These are phyloP conservation scores for Talaromyces ruber DNA, from an alignment of 495 filamentous ascomycete species.

Conservation along the genomic window DNA sequence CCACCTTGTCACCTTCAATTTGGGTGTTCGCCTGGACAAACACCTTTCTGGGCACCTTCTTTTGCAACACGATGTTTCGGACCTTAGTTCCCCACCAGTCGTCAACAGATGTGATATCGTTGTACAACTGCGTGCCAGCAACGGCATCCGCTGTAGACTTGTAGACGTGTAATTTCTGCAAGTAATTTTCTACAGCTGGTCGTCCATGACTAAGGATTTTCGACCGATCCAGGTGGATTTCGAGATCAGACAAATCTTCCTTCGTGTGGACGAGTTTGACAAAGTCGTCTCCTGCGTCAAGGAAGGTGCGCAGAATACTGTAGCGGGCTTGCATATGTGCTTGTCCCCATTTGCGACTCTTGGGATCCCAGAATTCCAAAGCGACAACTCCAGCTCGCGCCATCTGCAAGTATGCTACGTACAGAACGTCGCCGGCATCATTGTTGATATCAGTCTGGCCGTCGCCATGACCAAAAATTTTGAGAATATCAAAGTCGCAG, in stretches of 20 bases:
- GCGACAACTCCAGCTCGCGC: conserved; percentile 78
- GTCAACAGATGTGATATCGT: conserved; percentile 70
- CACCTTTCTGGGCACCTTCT: conserved; percentile 88
- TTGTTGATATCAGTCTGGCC: conserved; percentile 59
- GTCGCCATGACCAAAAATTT: conserved; percentile 87
- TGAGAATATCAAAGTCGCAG: conserved; percentile 80
- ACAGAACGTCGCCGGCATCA: conserved; percentile 79
- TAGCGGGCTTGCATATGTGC: conserved; percentile 93
- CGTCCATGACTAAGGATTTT: conserved; percentile 69
- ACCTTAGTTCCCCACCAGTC: conserved; percentile 74
- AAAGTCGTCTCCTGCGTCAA: conserved; percentile 75
- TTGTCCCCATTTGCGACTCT: conserved; percentile 86
- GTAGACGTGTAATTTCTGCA: conserved; percentile 87
- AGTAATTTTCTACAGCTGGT: conserved; percentile 74
- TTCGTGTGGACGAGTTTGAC: conserved; percentile 66
- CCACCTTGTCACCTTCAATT: conserved; percentile 62
- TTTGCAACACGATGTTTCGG: conserved; percentile 67
- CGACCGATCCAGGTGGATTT: conserved; percentile 67
- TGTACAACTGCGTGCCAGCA: conserved; percentile 66
- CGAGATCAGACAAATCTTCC: conserved; percentile 71
- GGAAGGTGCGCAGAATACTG: conserved; percentile 80
- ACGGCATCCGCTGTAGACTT: conserved; percentile 84
- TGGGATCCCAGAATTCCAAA: conserved; percentile 82
- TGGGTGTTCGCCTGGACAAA: conserved; percentile 94
- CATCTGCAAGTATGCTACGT: conserved; percentile 82